A percentile compares a stretch with the other conserved stretches of the same genome.
These are phyloP conservation scores for Fusarium phyllophilum DNA, from an alignment of 2,329 filamentous ascomycete species.

Conservation along the genomic window DNA sequence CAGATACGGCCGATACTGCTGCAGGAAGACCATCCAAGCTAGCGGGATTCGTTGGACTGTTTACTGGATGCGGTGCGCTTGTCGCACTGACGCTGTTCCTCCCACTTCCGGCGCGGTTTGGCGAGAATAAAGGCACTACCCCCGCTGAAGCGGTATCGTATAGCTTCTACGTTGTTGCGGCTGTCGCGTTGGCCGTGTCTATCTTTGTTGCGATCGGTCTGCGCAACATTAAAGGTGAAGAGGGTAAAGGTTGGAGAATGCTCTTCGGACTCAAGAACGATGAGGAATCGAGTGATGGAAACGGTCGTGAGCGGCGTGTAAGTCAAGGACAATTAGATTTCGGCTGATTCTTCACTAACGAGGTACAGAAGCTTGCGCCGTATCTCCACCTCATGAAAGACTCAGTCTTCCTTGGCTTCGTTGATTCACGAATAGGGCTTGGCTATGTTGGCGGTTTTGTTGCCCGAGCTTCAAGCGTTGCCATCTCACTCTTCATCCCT, in stretches of 20 bases:
- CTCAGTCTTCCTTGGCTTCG: conserved; percentile 76
- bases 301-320: conserved; percentile 42
- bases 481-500: conserved; percentile 93
- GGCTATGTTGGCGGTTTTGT: conserved; percentile 96
- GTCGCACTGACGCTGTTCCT: conserved; percentile 85
- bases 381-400: conserved; percentile 70
- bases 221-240: conserved; percentile 74
- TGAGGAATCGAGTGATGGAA: conserved; percentile 28
- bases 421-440: conserved; percentile 80
- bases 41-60: conserved; percentile 90
- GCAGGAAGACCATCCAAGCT: conserved; percentile 67
- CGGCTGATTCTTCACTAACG: conserved; percentile 16
- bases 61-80: conserved; percentile 91
- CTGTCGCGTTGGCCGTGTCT: conserved; percentile 76
- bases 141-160: conserved; percentile 79
- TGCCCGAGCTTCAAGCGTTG: conserved; percentile 91
- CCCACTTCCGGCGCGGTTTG: conserved; percentile 84
- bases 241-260: conserved; percentile 76
- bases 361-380: conserved; percentile 56
- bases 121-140: conserved; percentile 74
- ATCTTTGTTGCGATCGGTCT: conserved; percentile 83
- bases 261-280: conserved; percentile 58
- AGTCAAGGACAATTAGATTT: conserved; percentile 1
- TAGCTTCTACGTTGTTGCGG: conserved; percentile 88
- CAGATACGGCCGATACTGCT: conserved; percentile 39